These are phyloP conservation scores for Eragrostis tef DNA, from an alignment of 202 grass and related monocot genomes.

Conservation along the genomic window DNA sequence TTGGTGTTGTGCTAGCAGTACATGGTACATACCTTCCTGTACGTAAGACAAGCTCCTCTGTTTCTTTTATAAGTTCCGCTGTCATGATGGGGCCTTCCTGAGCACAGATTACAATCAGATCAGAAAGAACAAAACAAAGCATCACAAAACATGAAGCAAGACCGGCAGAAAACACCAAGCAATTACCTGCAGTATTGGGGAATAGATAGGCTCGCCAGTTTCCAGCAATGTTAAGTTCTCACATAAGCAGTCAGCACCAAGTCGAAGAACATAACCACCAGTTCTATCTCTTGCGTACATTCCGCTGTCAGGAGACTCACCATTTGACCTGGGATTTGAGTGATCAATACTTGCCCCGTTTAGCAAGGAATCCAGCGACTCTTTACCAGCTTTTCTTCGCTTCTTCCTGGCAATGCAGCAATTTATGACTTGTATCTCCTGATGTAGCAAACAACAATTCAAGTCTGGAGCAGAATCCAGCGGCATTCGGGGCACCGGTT, in stretches of 20 bases:
- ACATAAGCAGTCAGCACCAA: constrained; percentile 68
- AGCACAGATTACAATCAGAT: constrained; percentile 40
- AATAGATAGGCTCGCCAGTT: constrained; percentile 86
- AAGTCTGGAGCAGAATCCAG: constrained; percentile 74
- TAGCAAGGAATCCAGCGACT: constrained; percentile 66
- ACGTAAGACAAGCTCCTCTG: constrained; percentile 85
- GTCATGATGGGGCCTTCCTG: constrained; percentile 96
- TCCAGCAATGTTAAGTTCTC: constrained; percentile 84
- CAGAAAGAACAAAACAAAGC: constrained; percentile 43
- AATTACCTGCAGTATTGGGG: constrained; percentile 86
- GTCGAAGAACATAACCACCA: constrained; percentile 75
- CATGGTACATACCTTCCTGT: constrained; percentile 74
- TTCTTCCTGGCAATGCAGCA: constrained; percentile 95
- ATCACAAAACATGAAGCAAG: constrained; percentile 20
- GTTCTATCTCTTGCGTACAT: constrained; percentile 64
- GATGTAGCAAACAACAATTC: constrained; percentile 93
- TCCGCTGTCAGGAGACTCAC: constrained; percentile 40
- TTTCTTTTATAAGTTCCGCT: constrained; percentile 99
- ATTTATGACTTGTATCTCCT: constrained; percentile 98
- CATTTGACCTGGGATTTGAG: constrained; percentile 35
- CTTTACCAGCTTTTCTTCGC: constrained; percentile 63
- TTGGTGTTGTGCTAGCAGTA: constrained; percentile 2
- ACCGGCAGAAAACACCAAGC: background rate
- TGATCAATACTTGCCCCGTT: constrained; percentile 44
- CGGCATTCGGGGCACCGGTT: constrained; percentile 82